These are phyloP conservation scores for Oidiodendron maius DNA, from an alignment of 495 filamentous ascomycete genomes.

Conservation along the genomic window DNA sequence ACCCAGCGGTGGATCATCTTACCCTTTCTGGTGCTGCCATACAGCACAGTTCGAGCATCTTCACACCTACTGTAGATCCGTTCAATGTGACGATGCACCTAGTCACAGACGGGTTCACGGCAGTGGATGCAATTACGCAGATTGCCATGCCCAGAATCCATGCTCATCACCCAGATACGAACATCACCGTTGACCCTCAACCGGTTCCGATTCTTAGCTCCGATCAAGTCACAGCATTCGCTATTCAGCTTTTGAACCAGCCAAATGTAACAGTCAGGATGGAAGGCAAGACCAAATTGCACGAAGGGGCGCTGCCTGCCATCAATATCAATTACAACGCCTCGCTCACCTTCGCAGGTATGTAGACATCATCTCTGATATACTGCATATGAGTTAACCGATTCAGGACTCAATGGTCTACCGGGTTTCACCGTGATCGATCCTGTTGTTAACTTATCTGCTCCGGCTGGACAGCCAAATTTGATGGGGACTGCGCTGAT, in stretches of 20 bases:
- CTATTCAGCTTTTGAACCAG: constrained; percentile 44
- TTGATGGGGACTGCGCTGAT: constrained; percentile 58
- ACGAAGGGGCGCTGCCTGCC: constrained; percentile 42
- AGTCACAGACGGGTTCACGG: constrained; percentile 44
- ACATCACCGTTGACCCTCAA: constrained; percentile 30
- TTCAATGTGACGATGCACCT: constrained; percentile 52
- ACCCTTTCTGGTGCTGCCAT: constrained; percentile 45
- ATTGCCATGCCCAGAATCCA: constrained; percentile 43
- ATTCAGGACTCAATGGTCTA: constrained; percentile 47
- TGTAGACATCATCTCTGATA: too few species aligned
- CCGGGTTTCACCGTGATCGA: constrained; percentile 32
- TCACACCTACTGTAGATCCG: constrained; percentile 47
- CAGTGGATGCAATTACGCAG: constrained; percentile 44
- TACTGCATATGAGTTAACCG: too few species aligned
- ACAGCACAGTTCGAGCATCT: constrained; percentile 38
- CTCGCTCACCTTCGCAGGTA: constrained; percentile 47
- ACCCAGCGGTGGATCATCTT: constrained; percentile 52
- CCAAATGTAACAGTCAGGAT: constrained; percentile 55
- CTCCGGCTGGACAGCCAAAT: constrained; percentile 45
- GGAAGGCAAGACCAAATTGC: constrained; percentile 48
- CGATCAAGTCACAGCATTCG: constrained; percentile 53
- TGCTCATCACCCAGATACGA: constrained; percentile 45
- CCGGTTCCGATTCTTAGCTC: constrained; percentile 43
- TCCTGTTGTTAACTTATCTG: constrained; percentile 42
- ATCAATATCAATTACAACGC: constrained; percentile 50